Evolutionary conservation across 2,329 filamentous ascomycete species (phyloP), one percentile per base, ranked within the genome.

Genomic region (Nigrograna mackinnonii): DNA sequence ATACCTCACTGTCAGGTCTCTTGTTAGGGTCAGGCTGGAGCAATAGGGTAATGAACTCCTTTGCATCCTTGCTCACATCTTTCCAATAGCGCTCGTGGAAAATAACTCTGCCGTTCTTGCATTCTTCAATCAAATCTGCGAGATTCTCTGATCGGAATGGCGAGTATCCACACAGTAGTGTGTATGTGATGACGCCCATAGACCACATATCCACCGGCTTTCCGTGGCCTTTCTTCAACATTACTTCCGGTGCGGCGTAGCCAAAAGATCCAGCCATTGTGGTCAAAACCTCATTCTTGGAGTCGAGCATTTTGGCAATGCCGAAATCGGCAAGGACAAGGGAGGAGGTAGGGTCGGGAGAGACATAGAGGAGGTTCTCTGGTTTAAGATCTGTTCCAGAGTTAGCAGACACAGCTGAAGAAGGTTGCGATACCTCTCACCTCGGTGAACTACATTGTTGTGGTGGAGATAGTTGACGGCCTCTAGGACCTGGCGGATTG

Each of bases 171-270:
- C 95, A 99, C 38, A 99, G 87, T 20, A 99, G 79, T 13, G 94
- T 99, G 73, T 99, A 99, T 31, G 94, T 97, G 62, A 99, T 99
- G 62, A 99, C 94, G 49, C 94, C 94, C 72, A 99, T 81, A 3
- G 94, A 97, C 94, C 94, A 99, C 89, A 99, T 96, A 67, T 99
- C 94, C 22, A 97, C 94, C 4, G 94, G 90, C 72, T 97, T 99
- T 67, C 94, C 94, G 68, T 99, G 95, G 16, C 94, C 94, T 64
- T 89, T 85, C 78, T 96, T 96, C 52, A 96, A 79, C 94, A 99
- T 99, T 46, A 99, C 91, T 70, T 99, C 94, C 6, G 94, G 94
- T 2, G 94, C 94, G 16, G 94, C 94, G 63, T 99, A 99, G 41
- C 94, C 94, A 65, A 99, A 97, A 0, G 94, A 97, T 32, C 94